A percentile compares a stretch with the other conserved stretches of the same genome.
These are phyloP conservation scores for Zizania palustris DNA, from an alignment of 202 grass and related monocot genomes.

Conservation along the genomic window DNA sequence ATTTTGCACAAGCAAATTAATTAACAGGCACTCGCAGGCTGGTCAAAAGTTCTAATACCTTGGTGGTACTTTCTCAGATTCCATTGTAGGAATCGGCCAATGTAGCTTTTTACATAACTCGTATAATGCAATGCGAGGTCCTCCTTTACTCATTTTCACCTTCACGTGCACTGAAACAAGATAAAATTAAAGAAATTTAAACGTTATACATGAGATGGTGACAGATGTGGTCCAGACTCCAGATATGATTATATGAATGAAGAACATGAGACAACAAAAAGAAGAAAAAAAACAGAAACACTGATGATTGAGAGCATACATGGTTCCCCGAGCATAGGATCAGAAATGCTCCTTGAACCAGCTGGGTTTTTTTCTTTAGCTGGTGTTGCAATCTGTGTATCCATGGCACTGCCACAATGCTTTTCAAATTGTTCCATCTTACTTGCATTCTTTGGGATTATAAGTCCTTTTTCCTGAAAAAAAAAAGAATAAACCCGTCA, in stretches of 20 bases:
- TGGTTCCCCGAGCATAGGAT: slow-evolving; percentile 47
- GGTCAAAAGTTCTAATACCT: slow-evolving; percentile 51
- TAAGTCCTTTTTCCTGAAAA: slow-evolving; percentile 58
- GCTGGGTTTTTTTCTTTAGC: slow-evolving; percentile 24
- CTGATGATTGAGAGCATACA: slow-evolving; percentile 35
- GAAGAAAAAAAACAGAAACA: slow-evolving; percentile 23
- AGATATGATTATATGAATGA: slow-evolving; percentile 5
- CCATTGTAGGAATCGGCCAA: slow-evolving; percentile 79
- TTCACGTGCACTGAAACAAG: slow-evolving; percentile 59
- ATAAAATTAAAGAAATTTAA: slow-evolving; percentile 17
- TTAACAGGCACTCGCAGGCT: background rate
- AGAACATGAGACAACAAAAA: slow-evolving; percentile 1
- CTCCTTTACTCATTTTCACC: slow-evolving; percentile 82
- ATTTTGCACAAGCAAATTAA: slow-evolving; percentile 25
- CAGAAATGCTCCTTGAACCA: slow-evolving; percentile 12
- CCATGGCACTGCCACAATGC: slow-evolving; percentile 41
- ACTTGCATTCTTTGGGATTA: slow-evolving; percentile 55
- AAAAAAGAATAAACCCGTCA: slow-evolving; percentile 41
- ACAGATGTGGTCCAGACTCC: slow-evolving; percentile 15
- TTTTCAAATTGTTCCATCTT: slow-evolving; percentile 47
- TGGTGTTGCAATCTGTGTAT: slow-evolving; percentile 41
- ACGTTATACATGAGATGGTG: background rate
- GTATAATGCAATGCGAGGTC: slow-evolving; percentile 66
- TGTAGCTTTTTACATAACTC: slow-evolving; percentile 74
- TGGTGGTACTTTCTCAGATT: slow-evolving; percentile 52